Evolutionary conservation across 257 asterid genomes (phyloP).

Genomic region (Nyctanthes arbortristis): DNA sequence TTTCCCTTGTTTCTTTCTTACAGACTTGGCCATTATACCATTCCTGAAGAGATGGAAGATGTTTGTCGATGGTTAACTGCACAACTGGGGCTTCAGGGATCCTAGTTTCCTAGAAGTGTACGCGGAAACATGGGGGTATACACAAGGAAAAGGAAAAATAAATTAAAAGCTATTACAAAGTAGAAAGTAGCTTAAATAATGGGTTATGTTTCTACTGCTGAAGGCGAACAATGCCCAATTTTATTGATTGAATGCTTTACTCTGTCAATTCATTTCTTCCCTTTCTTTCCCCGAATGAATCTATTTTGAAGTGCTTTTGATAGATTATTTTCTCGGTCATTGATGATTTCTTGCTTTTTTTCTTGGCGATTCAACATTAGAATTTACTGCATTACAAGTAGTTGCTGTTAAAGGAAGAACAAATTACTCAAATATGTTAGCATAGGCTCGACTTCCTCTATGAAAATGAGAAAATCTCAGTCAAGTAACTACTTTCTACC

Average conservation of each 20-base stretch:
- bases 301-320: not conserved
- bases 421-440: too few species aligned
- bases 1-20: not conserved
- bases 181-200: not conserved
- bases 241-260: not conserved
- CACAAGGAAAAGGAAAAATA: slow-evolving; percentile 16
- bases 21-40: slow-evolving; percentile 80
- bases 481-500: too few species aligned
- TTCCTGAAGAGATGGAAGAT: slow-evolving; percentile 67
- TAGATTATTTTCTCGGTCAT: not conserved
- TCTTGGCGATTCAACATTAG: not conserved
- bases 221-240: not conserved
- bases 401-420: too few species aligned
- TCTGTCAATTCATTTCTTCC: too few species aligned
- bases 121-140: slow-evolving; percentile 24
- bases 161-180: slow-evolving; percentile 15
- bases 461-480: too few species aligned
- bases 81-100: slow-evolving; percentile 56
- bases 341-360: not conserved
- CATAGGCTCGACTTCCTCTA: too few species aligned
- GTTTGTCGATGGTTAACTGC: slow-evolving; percentile 62
- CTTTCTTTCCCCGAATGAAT: too few species aligned
- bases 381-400: not conserved
- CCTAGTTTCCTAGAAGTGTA: slow-evolving; percentile 12
- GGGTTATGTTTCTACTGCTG: not conserved